Conservation (phyloP, 2,329 filamentous ascomycete genomes). For the Cercospora berteroae region DNA sequence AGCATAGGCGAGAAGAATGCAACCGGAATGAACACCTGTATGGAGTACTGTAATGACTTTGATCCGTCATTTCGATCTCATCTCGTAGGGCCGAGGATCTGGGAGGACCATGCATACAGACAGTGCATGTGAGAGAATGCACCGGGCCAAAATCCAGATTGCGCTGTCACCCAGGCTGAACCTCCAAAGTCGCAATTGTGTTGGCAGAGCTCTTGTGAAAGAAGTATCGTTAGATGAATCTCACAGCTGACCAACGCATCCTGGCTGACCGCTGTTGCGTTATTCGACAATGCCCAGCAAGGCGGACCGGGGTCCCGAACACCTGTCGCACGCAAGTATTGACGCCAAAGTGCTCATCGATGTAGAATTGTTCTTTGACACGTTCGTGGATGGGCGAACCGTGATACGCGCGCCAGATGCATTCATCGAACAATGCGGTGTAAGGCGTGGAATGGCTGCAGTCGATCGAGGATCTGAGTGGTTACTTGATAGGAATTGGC, state of each 20-base stretch:
- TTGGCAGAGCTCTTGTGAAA: not conserved
- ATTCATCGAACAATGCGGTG: not conserved
- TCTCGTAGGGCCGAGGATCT: not conserved
- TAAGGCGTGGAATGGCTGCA: not conserved
- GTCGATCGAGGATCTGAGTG: not conserved
- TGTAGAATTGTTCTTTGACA: not conserved
- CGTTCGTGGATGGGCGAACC: not conserved
- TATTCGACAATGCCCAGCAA: not conserved
- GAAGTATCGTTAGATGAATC: not conserved
- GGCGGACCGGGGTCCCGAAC: not conserved
- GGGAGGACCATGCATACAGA: not conserved
- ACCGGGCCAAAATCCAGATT: not conserved
- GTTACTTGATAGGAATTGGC: not conserved
- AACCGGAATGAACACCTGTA: not conserved
- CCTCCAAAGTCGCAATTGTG: not conserved
- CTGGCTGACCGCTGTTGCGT: not conserved
- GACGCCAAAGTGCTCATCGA: constrained; percentile 1
- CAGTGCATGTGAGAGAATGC: not conserved
- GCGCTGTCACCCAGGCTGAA: not conserved
- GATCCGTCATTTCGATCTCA: not conserved
- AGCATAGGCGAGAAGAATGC: not conserved
- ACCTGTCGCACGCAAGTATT: not conserved
- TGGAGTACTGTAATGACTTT: not conserved
- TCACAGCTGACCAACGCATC: not conserved
- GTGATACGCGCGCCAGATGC: not conserved